Conservation (phyloP, 2,329 filamentous ascomycete species). For the Ophiocordyceps camponoti-rufipedis region DNA sequence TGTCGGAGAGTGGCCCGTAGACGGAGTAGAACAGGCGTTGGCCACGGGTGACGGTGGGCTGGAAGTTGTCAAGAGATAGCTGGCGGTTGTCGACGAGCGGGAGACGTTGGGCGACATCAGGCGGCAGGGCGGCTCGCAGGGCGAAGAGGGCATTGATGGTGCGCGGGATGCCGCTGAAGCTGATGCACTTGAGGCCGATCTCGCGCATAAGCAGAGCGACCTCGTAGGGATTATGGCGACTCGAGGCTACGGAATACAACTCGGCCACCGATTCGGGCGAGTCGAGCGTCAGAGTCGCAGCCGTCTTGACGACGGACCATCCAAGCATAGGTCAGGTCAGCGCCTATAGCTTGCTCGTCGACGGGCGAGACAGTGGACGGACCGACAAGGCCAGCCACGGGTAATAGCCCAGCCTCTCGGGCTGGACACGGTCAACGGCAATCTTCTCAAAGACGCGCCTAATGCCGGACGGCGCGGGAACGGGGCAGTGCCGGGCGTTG, state of each 20-base stretch:
- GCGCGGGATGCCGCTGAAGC: constrained; percentile 67
- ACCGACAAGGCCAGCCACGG: constrained; percentile 53
- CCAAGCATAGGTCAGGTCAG: not conserved
- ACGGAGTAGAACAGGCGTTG: constrained; percentile 55
- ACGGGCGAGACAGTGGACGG: constrained; percentile 6
- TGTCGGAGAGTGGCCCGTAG: constrained; percentile 56
- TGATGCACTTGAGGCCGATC: constrained; percentile 59
- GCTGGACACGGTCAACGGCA: constrained; percentile 40
- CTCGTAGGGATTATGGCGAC: constrained; percentile 12
- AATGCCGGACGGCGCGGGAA: constrained; percentile 45
- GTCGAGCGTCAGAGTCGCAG: constrained; percentile 73
- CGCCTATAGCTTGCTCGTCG: too few species aligned
- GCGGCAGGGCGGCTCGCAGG: constrained; percentile 46
- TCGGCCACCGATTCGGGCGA: constrained; percentile 55
- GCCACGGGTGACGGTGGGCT: constrained; percentile 37
- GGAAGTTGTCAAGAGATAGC: constrained; percentile 32
- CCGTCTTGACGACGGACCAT: constrained; percentile 33
- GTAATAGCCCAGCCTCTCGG: constrained; percentile 36
- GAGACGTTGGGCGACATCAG: constrained; percentile 32
- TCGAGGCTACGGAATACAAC: constrained; percentile 35
- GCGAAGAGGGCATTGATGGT: constrained; percentile 67
- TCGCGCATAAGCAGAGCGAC: constrained; percentile 58
- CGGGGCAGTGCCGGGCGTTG: constrained; percentile 48
- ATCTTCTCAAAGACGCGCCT: constrained; percentile 45
- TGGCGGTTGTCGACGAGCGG: constrained; percentile 36